Evolutionary conservation across 768 basidiomycete species (phyloP), one percentile per base, ranked within the genome.

Genomic region (Podaxis sp.): DNA sequence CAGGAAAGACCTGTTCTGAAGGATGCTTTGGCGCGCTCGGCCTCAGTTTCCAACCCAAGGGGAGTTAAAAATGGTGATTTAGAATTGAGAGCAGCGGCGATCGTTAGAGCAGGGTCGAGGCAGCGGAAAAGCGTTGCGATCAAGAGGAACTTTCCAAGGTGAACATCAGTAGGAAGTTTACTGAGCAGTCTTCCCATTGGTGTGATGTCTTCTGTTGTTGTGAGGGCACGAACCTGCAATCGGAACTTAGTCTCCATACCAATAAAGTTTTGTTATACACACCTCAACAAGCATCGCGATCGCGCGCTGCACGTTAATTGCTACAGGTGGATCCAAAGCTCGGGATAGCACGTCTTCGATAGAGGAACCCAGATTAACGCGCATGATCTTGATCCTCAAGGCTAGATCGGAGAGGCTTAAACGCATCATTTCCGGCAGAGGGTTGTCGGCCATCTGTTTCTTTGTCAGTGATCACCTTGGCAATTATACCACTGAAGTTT

Each of bases 81-180:
- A 0, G 93, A 89, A 70, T 92, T 96, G 46, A 98, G 77, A 1
- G 92, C 86, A 5, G 96, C 96, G 15, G 94, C 94, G 63, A 99
- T 95, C 4, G 96, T 97, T 54, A 99, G 80, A n/a, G 94, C 96
- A 1, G 96, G 93, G 74, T 98, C 96, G 64, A 98, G 77, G 71
- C 96, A 98, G 50, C 86, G 85, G 72, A 98, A 92, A 41, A 94
- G 72, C 1, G 89, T 87, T 4, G 95, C 90, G 25, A 88, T 85
- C 46, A 98, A 79, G 15, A 98, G 79, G 71, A 98, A 91, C 77
- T 98, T 97, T 41, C 95, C 96, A 3, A 97, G 84, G 71, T 98
- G 94, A 15, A 98, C 96, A 70, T 99, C 96, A 51, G 94, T 93
- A 0, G 96, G 96, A 41, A 99, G 79, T 71, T 93, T 91, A 77